A percentile compares a stretch with the other conserved stretches of the same genome.
Evolutionary conservation across 495 filamentous ascomycete species (phyloP).

Genomic region (Rhypophila decipiens): DNA sequence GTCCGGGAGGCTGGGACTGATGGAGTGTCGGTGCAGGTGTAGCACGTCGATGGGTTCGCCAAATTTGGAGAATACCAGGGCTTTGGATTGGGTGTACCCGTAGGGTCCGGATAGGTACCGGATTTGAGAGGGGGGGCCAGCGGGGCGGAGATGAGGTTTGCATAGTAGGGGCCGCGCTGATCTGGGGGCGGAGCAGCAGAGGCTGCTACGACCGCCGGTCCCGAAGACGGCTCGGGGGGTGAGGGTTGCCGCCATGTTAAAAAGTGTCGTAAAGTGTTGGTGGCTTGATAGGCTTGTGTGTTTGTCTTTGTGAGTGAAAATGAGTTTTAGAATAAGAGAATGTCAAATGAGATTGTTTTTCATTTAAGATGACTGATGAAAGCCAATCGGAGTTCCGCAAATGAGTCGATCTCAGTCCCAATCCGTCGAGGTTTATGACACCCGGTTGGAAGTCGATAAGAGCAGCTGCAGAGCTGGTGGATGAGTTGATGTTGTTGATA

Average conservation of each 20-base stretch:
- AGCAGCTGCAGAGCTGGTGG: too few species aligned
- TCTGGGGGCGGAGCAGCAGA: neutral
- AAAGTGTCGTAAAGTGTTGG: too few species aligned
- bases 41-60: constrained; percentile 83
- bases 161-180: neutral
- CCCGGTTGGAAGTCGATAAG: too few species aligned
- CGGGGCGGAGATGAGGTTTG: neutral
- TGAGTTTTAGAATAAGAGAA: too few species aligned
- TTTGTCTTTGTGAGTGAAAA: too few species aligned
- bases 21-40: constrained; percentile 71
- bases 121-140: neutral
- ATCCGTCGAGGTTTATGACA: too few species aligned
- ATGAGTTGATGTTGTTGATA: too few species aligned
- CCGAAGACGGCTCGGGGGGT: neutral
- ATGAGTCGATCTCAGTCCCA: too few species aligned
- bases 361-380: too few species aligned
- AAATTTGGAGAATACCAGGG: constrained; percentile 76
- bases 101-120: constrained; percentile 55
- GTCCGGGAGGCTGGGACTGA: constrained; percentile 70
- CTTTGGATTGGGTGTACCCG: constrained; percentile 95
- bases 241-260: neutral
- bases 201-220: neutral
- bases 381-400: too few species aligned
- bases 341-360: too few species aligned
- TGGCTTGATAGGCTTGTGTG: too few species aligned